A percentile compares a stretch with the other conserved stretches of the same genome.
phyloP scores from a whole-genome alignment of 768 basidiomycete genomes.

The Russula brevipes region DNA sequence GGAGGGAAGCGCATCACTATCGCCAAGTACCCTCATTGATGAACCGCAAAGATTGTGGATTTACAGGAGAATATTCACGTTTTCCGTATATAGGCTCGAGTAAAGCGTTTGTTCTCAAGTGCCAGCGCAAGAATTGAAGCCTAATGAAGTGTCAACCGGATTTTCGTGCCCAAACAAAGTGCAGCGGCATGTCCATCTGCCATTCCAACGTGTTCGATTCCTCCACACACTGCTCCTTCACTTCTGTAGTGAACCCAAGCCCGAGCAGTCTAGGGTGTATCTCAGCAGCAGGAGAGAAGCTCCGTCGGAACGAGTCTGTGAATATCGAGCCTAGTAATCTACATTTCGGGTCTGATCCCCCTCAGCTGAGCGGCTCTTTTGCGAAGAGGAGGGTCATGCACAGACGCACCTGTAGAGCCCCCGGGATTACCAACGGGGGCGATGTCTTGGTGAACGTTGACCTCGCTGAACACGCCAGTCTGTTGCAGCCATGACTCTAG shows the following conservation, averaged over 20 bases:
- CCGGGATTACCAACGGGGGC: background rate
- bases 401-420: background rate
- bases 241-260: slow-evolving; percentile 11
- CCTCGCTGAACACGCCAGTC: slow-evolving; percentile 5
- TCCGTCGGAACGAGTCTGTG: background rate
- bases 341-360: background rate
- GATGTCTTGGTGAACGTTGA: slow-evolving; percentile 13
- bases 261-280: background rate
- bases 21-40: slow-evolving; percentile 71
- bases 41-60: slow-evolving; percentile 42
- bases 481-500: slow-evolving; percentile 7
- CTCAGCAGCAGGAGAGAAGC: background rate
- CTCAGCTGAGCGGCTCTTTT: background rate
- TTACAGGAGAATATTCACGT: background rate
- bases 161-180: slow-evolving; percentile 12
- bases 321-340: background rate
- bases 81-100: background rate
- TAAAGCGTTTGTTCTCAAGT: background rate
- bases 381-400: background rate
- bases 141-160: background rate
- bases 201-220: slow-evolving; percentile 6
- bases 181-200: background rate
- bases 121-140: background rate
- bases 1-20: slow-evolving; percentile 64
- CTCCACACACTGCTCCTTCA: background rate